Evolutionary conservation across 768 basidiomycete genomes (phyloP).

Genomic region (Auricularia sp.): DNA sequence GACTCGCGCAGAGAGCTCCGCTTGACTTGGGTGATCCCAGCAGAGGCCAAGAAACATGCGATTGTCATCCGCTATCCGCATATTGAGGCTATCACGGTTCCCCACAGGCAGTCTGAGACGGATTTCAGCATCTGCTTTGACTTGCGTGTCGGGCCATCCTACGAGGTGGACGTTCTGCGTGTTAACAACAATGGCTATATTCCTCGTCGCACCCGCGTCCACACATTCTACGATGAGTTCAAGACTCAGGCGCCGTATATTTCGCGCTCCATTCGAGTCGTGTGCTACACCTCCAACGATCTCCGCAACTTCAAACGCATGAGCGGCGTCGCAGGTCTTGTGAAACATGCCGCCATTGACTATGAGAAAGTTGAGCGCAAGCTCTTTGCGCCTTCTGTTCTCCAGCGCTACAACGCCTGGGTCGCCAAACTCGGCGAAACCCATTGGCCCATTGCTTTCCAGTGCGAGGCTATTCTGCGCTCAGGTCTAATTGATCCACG

Average conservation of each 20-base stretch:
- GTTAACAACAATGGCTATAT: background rate
- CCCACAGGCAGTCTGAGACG: background rate
- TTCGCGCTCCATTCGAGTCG: slow-evolving; percentile 42
- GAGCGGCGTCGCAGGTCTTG: slow-evolving; percentile 29
- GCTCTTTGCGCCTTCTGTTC: slow-evolving; percentile 33
- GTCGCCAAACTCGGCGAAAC: slow-evolving; percentile 20
- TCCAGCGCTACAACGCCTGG: slow-evolving; percentile 25
- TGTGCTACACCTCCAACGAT: slow-evolving; percentile 29
- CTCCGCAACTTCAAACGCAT: slow-evolving; percentile 31
- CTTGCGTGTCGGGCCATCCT: background rate
- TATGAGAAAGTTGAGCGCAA: slow-evolving; percentile 31
- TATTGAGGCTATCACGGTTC: background rate
- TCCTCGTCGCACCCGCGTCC: background rate
- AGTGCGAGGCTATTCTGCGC: slow-evolving; percentile 37
- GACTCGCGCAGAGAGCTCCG: background rate
- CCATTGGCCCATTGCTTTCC: slow-evolving; percentile 48
- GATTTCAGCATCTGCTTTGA: background rate
- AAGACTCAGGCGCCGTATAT: slow-evolving; percentile 30
- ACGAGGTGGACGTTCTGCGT: background rate
- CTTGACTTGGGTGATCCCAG: background rate
- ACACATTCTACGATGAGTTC: background rate
- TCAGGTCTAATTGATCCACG: slow-evolving; percentile 35
- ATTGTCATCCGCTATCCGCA: background rate
- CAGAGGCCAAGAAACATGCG: background rate
- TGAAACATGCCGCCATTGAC: slow-evolving; percentile 18